These are phyloP conservation scores for Tuber borchii DNA, from an alignment of 495 filamentous ascomycete species.

Conservation along the genomic window DNA sequence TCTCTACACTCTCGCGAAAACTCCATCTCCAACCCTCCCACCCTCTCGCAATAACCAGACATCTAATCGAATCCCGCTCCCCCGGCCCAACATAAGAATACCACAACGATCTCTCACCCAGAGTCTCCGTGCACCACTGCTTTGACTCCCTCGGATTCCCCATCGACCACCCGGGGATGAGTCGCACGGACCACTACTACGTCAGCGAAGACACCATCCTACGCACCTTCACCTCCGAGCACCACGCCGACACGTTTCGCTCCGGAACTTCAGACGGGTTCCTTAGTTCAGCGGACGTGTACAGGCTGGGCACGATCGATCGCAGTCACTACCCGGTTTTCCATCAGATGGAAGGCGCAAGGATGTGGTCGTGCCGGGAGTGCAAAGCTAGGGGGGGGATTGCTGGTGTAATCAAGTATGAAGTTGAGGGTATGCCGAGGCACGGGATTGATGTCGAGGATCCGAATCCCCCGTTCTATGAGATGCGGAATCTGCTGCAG, in stretches of 20 bases:
- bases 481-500: slow-evolving; percentile 79
- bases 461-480: slow-evolving; percentile 69
- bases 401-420: slow-evolving; percentile 56
- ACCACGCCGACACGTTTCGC: slow-evolving; percentile 81
- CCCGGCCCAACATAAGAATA: slow-evolving; percentile 62
- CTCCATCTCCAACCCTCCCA: slow-evolving; percentile 84
- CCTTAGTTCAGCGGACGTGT: slow-evolving; percentile 91
- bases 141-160: slow-evolving; percentile 95
- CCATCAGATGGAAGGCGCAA: slow-evolving; percentile 86
- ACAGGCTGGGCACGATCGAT: slow-evolving; percentile 53
- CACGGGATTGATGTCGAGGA: slow-evolving; percentile 72
- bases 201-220: slow-evolving; percentile 76
- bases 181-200: slow-evolving; percentile 90
- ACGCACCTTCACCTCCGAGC: slow-evolving; percentile 87
- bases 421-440: slow-evolving; percentile 59
- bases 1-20: slow-evolving; percentile 63
- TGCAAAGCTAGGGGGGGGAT: slow-evolving; percentile 53
- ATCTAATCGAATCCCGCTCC: slow-evolving; percentile 87
- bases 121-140: slow-evolving; percentile 80
- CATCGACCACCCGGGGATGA: slow-evolving; percentile 79
- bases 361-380: slow-evolving; percentile 71
- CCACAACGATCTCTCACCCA: slow-evolving; percentile 70
- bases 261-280: slow-evolving; percentile 66
- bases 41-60: slow-evolving; percentile 79
- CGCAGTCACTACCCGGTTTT: slow-evolving; percentile 45